Percentiles rank a stretch among this genome's conserved stretches.
Conservation (phyloP, 2,329 filamentous ascomycete species). For the Penicillium fuscoglaucum region DNA sequence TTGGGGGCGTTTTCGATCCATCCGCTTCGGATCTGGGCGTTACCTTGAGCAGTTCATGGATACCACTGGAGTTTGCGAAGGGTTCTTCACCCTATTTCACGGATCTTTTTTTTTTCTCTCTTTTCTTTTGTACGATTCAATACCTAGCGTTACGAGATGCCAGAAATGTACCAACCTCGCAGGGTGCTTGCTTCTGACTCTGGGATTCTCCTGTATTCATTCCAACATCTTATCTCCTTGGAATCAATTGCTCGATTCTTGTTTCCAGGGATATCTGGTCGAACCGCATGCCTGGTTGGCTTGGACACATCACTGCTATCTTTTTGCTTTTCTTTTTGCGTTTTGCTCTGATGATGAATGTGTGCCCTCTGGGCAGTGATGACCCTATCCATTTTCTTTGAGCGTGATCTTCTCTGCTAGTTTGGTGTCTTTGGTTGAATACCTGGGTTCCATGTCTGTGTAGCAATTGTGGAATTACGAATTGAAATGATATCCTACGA, state of each 20-base stretch:
- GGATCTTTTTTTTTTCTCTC: slow-evolving; percentile 18
- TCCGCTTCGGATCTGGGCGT: slow-evolving; percentile 3
- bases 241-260: neutral
- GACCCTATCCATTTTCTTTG: slow-evolving; percentile 7
- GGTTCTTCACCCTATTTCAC: slow-evolving; percentile 20
- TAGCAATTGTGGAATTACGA: slow-evolving; percentile 10
- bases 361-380: slow-evolving; percentile 10
- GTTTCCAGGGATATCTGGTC: neutral
- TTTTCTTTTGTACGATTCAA: slow-evolving; percentile 25
- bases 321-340: neutral
- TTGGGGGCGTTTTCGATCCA: slow-evolving; percentile 8
- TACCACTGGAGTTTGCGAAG: slow-evolving; percentile 24
- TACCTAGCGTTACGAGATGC: slow-evolving; percentile 23
- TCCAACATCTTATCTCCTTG: neutral
- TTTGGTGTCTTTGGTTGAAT: slow-evolving; percentile 18
- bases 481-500: neutral
- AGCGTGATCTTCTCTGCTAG: slow-evolving; percentile 18
- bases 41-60: slow-evolving; percentile 8
- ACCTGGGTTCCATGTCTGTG: slow-evolving; percentile 18
- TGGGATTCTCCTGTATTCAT: slow-evolving; percentile 2
- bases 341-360: slow-evolving; percentile 5
- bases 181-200: slow-evolving; percentile 4
- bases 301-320: slow-evolving; percentile 1
- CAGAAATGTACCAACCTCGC: slow-evolving; percentile 23
- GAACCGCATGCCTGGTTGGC: neutral